These are phyloP conservation scores for Chloris gayana DNA, from an alignment of 176 grass and related monocot species.

Conservation along the genomic window DNA sequence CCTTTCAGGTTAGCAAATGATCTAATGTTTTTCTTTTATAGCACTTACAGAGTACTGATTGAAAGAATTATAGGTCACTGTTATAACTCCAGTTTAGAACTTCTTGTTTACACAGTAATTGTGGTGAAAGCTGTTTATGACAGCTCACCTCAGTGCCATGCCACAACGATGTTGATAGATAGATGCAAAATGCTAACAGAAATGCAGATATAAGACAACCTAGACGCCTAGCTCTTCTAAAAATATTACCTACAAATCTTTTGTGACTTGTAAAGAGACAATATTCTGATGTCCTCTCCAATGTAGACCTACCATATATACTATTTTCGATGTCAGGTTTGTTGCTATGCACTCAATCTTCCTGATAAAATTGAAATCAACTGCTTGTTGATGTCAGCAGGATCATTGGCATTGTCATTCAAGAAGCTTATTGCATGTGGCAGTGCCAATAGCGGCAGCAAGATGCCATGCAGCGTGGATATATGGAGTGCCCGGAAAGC, in stretches of 20 bases:
- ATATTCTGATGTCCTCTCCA: slow-evolving; percentile 6
- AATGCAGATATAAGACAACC: slow-evolving; percentile 29
- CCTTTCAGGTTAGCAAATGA: slow-evolving; percentile 38
- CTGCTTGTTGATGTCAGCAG: slow-evolving; percentile 38
- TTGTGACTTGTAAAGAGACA: neutral
- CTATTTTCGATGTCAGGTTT: slow-evolving; percentile 22
- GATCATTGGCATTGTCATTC: slow-evolving; percentile 45
- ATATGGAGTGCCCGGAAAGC: slow-evolving; percentile 76
- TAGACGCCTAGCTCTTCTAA: slow-evolving; percentile 19
- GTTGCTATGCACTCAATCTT: slow-evolving; percentile 35
- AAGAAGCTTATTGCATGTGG: slow-evolving; percentile 94
- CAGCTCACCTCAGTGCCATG: slow-evolving; percentile 10
- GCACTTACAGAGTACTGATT: slow-evolving; percentile 19
- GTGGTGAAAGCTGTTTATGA: neutral
- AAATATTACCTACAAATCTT: slow-evolving; percentile 12
- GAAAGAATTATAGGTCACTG: neutral
- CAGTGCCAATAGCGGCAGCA: slow-evolving; percentile 77
- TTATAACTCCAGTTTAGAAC: neutral
- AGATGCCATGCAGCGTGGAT: slow-evolving; percentile 97
- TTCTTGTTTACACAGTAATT: slow-evolving; percentile 4
- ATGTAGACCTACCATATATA: slow-evolving; percentile 23
- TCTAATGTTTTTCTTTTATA: neutral
- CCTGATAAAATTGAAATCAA: slow-evolving; percentile 36
- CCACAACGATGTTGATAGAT: neutral
- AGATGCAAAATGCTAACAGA: slow-evolving; percentile 24